phyloP scores from a whole-genome alignment of 345 rosid species.

The Citrus cavaleriei region DNA sequence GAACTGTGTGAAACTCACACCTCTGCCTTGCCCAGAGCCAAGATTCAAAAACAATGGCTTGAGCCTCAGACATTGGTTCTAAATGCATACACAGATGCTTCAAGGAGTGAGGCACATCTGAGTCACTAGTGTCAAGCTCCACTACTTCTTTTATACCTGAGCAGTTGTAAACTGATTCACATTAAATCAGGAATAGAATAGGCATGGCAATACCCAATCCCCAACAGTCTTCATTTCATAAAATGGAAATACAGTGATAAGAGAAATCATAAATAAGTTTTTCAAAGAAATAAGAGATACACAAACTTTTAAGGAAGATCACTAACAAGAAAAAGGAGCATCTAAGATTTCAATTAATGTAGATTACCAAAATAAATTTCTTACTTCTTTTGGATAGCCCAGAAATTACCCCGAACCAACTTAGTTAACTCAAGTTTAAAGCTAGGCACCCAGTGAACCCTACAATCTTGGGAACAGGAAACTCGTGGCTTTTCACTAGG shows the following conservation, averaged over 20 bases:
- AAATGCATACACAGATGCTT: constrained; percentile 3
- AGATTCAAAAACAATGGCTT: constrained; percentile 4
- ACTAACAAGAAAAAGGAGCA: not conserved
- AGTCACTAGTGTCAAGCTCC: constrained; percentile 5
- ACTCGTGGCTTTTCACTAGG: not conserved
- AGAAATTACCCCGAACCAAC: not conserved
- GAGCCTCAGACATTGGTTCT: not conserved
- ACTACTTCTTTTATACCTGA: constrained; percentile 4
- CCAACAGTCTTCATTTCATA: not conserved
- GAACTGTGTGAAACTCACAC: not conserved
- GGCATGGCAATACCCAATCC: not conserved
- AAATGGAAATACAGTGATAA: not conserved
- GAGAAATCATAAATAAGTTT: not conserved
- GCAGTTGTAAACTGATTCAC: not conserved
- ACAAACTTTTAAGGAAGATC: not conserved
- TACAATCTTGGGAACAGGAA: not conserved
- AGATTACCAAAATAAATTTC: not conserved
- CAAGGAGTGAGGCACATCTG: constrained; percentile 5
- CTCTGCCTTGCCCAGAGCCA: not conserved
- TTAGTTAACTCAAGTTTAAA: not conserved
- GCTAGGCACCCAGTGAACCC: not conserved
- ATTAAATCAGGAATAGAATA: constrained; percentile 7
- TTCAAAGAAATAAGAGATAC: not conserved
- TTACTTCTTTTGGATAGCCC: not conserved
- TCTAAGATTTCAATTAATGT: not conserved